A percentile compares a stretch with the other conserved stretches of the same genome.
These are phyloP conservation scores for Austroboletus rostrupii DNA, from an alignment of 1,284 basidiomycete species.

Conservation along the genomic window DNA sequence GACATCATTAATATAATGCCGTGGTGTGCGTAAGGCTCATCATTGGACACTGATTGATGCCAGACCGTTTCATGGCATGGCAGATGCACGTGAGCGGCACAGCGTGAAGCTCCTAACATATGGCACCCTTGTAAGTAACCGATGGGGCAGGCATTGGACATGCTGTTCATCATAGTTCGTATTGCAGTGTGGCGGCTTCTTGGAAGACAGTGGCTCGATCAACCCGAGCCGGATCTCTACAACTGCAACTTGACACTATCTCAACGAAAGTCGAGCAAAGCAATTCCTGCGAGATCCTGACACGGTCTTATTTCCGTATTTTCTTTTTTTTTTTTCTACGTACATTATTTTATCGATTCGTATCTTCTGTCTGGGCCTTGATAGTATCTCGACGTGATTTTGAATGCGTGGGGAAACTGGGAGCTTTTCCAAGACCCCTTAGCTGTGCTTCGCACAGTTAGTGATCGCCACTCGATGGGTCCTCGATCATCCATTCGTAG, in stretches of 20 bases:
- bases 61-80: conserved; percentile 72
- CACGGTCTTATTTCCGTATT: neutral
- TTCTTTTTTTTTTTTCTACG: neutral
- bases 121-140: conserved; percentile 61
- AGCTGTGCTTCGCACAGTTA: conserved; percentile 55
- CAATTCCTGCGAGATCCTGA: neutral
- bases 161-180: conserved; percentile 4
- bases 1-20: neutral
- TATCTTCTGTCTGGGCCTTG: no score
- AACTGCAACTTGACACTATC: conserved; percentile 63
- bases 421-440: conserved; percentile 67
- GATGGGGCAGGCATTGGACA: neutral
- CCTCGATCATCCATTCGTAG: conserved; percentile 32
- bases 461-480: conserved; percentile 63
- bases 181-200: conserved; percentile 73
- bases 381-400: conserved; percentile 79
- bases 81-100: conserved; percentile 69
- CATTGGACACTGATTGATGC: conserved; percentile 56
- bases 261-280: conserved; percentile 62
- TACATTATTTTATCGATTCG: neutral
- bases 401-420: conserved; percentile 77
- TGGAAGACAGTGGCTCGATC: conserved; percentile 70
- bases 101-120: conserved; percentile 75
- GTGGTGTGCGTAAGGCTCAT: conserved; percentile 10
- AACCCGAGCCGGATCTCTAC: conserved; percentile 69